Base-by-base conservation (phyloP, 371 early-diverging fungal genomes). In the Rhizopus sp. region DNA sequence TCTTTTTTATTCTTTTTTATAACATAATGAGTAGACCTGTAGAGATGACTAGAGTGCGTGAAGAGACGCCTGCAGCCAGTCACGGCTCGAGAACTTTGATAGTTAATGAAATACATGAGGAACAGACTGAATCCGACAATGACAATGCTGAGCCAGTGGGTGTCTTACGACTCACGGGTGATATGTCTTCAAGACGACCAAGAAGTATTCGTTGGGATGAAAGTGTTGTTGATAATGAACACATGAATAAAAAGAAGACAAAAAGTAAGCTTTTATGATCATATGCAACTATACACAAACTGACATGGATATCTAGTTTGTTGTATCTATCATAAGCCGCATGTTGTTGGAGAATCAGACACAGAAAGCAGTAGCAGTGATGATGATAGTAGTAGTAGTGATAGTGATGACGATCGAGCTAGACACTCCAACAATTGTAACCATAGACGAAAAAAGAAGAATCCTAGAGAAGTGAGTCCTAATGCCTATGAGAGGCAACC, bases 191-290 rank as follows among this genome's bases (percentile, higher is more conserved):
- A 13, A 59, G 75, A 57, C 57, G 77, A 16, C 74, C 71, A 13
- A 68, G 78, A 58, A 72, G 76, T 9, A 88, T 94, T 52, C 86
- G 83, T 47, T 95, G 95, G 95, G 88, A 87, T 47, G 87, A 85
- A 34, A 82, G 72, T 46, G 93, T 93, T 0, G 79, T 95, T 31
- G 94, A 95, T 67, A 95, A 95, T 69, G 95, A 95, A 67, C 81
- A 86, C 32, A 66, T 93, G 79, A 79, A 81, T 45, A 85, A 78
- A 63, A 95, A 95, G 70, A 92, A 87, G 57, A 87, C 89, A 48
- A 95, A 95, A 65, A 81, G 92, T 92, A 73, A 62, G 66, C 39
- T 2, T 23, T 0, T 5, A 29, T 17, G 9, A 93, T 69, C 75
- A 82, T 37, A 62, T 91, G 77, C 23, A 72, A 75, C 38, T 85